These are phyloP conservation scores for Solanum ahanhuiri DNA, from an alignment of 257 asterid species.

Conservation along the genomic window DNA sequence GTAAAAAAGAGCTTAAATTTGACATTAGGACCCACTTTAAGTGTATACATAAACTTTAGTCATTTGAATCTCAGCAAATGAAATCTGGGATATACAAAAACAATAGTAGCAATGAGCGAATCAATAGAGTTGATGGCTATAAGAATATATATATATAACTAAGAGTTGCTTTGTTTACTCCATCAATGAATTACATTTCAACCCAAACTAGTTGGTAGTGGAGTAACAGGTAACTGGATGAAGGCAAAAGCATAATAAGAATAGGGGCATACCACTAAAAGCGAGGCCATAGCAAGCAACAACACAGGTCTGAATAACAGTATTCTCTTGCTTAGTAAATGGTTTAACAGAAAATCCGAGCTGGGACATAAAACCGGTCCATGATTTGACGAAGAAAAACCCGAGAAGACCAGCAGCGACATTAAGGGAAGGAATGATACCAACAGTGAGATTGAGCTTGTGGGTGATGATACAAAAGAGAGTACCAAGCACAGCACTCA, in stretches of 20 bases:
- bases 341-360: conserved; percentile 49
- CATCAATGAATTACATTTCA: background rate
- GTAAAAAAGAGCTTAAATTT: background rate
- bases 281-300: conserved; percentile 98
- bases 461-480: conserved; percentile 89
- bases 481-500: conserved; percentile 69
- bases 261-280: conserved; percentile 48
- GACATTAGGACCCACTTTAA: background rate
- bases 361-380: conserved; percentile 54
- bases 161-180: background rate
- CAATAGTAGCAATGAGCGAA: background rate
- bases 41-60: background rate
- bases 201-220: background rate
- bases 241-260: background rate
- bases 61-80: background rate
- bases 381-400: conserved; percentile 74
- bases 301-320: conserved; percentile 92
- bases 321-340: conserved; percentile 84
- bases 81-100: background rate
- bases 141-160: background rate
- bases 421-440: conserved; percentile 85
- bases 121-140: background rate
- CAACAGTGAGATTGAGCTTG: conserved; percentile 91
- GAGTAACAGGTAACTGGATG: background rate
- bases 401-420: conserved; percentile 96